Conservation (phyloP, 495 filamentous ascomycete species). For the Neurospora sp. region DNA sequence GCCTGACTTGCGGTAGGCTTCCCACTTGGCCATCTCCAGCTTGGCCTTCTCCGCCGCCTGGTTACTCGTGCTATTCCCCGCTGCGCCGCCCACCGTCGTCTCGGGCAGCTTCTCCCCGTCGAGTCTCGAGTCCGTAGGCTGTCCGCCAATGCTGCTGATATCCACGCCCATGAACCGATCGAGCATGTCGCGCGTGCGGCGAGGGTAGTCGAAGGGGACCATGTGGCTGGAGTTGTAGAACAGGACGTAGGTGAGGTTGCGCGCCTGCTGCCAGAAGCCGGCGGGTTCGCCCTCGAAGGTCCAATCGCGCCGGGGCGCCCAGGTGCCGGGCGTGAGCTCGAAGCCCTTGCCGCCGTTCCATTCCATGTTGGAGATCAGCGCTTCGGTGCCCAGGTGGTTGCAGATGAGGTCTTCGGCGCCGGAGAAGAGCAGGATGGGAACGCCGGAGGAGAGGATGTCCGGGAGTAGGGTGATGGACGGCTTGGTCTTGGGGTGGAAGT, state of each 20-base stretch:
- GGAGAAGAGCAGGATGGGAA: constrained; percentile 79
- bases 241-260: constrained; percentile 89
- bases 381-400: constrained; percentile 92
- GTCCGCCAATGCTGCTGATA: constrained; percentile 80
- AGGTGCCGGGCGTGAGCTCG: constrained; percentile 77
- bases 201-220: constrained; percentile 89
- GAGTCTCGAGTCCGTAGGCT: constrained; percentile 72
- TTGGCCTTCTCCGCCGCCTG: constrained; percentile 62
- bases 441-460: constrained; percentile 52
- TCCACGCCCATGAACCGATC: constrained; percentile 94
- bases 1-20: constrained; percentile 84
- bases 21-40: constrained; percentile 78
- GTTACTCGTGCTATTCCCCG: constrained; percentile 63
- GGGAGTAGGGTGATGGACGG: constrained; percentile 71
- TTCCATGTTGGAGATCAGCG: constrained; percentile 79
- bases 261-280: constrained; percentile 85
- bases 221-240: constrained; percentile 96
- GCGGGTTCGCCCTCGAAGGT: constrained; percentile 85
- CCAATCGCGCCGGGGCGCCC: constrained; percentile 88
- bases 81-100: constrained; percentile 68
- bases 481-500: constrained; percentile 61
- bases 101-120: constrained; percentile 83
- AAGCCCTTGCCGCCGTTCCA: constrained; percentile 90
- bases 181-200: constrained; percentile 87
- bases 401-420: constrained; percentile 92